phyloP scores from a whole-genome alignment of 1,284 basidiomycete genomes.

The Hortiboletus rubellus region DNA sequence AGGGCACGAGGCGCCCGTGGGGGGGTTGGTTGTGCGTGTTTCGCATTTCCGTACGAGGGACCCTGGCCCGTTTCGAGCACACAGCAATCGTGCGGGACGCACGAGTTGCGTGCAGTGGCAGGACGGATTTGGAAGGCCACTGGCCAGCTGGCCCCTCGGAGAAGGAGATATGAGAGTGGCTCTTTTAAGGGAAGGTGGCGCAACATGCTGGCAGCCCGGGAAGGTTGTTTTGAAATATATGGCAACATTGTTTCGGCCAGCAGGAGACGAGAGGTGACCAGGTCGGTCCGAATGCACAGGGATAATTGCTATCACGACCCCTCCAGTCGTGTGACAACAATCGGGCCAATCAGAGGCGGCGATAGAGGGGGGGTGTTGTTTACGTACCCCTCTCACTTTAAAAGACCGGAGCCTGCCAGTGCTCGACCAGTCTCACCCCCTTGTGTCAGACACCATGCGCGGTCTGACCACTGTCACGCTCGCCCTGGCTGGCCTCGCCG shows the following conservation, averaged over 20 bases:
- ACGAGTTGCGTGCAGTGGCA: neutral
- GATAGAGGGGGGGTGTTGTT: conserved; percentile 8
- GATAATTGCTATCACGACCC: conserved; percentile 14
- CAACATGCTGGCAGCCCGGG: neutral
- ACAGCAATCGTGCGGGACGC: neutral
- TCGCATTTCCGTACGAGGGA: neutral
- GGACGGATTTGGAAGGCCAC: conserved; percentile 1
- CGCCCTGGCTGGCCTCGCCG: conserved; percentile 39
- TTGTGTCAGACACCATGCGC: conserved; percentile 28
- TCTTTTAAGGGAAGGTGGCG: neutral
- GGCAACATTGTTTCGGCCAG: neutral
- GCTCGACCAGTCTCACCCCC: neutral
- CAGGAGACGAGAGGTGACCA: conserved; percentile 4
- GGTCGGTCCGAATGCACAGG: conserved; percentile 8
- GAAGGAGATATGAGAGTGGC: neutral
- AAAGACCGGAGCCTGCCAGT: conserved; percentile 3
- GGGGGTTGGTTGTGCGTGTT: neutral
- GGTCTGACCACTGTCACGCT: conserved; percentile 36
- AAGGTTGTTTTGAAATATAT: neutral
- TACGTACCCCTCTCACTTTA: conserved; percentile 21
- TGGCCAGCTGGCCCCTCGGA: neutral
- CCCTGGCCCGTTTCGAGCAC: neutral
- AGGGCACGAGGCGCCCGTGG: conserved; percentile 1
- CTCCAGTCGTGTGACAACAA: conserved; percentile 19
- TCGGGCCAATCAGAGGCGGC: conserved; percentile 19